A percentile compares a stretch with the other conserved stretches of the same genome.
Conservation (phyloP, 164 flowering plant genomes). For the Vitis vinifera region ASM3070453v1 NC_081817.1:3844001-3844500, state of each 20-base stretch:
- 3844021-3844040: conserved; percentile 50
- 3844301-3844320: conserved; percentile 29
- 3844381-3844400: conserved; percentile 36
- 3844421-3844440: conserved; percentile 54
- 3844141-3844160: conserved; percentile 35
- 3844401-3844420: conserved; percentile 55
- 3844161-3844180: too few relatives aligned
- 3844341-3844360: conserved; percentile 63
- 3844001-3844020: conserved; percentile 30
- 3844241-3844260: conserved; percentile 43
- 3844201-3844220: too few relatives aligned
- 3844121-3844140: conserved; percentile 54
- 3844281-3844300: neutral
- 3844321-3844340: conserved; percentile 47
- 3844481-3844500: conserved; percentile 51
- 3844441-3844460: conserved; percentile 50
- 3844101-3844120: conserved; percentile 55
- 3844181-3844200: too few relatives aligned
- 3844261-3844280: conserved; percentile 34
- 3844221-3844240: neutral
- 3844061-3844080: conserved; percentile 55
- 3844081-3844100: conserved; percentile 52
- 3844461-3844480: conserved; percentile 24
- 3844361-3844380: conserved; percentile 29
- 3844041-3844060: conserved; percentile 65